Evolutionary conservation across 176 grass and related monocot genomes (phyloP).

Genomic region (Triticum urartu): DNA sequence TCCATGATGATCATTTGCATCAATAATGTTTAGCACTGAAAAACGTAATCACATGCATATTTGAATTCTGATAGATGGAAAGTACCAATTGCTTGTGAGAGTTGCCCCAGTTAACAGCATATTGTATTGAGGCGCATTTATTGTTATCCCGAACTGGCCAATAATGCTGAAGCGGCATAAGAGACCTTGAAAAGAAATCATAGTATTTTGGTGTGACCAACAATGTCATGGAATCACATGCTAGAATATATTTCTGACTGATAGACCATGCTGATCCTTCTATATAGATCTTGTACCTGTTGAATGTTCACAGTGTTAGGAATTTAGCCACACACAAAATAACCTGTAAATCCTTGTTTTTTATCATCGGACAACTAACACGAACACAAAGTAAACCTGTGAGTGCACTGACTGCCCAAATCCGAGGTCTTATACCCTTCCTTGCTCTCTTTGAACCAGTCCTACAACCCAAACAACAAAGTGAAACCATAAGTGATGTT

Average conservation of each 20-base stretch:
- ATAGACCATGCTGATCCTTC: constrained; percentile 94
- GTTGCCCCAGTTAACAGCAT: constrained; percentile 92
- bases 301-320: neutral
- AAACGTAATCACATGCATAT: neutral
- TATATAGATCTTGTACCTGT: constrained; percentile 87
- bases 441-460: constrained; percentile 77
- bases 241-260: constrained; percentile 93
- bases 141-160: constrained; percentile 64
- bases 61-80: constrained; percentile 1
- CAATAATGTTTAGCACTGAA: neutral
- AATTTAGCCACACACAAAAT: constrained; percentile 3
- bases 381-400: constrained; percentile 41
- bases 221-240: constrained; percentile 81
- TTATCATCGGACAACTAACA: neutral
- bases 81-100: constrained; percentile 74
- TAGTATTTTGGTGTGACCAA: constrained; percentile 72
- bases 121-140: constrained; percentile 84
- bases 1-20: neutral
- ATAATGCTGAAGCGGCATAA: constrained; percentile 83
- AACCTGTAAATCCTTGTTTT: neutral
- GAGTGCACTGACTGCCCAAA: constrained; percentile 69
- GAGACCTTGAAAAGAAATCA: constrained; percentile 83
- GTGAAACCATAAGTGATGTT: neutral
- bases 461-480: constrained; percentile 36
- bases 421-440: constrained; percentile 66